Base-by-base conservation (phyloP, 768 basidiomycete genomes). In the Gautieria morchelliformis region DNA sequence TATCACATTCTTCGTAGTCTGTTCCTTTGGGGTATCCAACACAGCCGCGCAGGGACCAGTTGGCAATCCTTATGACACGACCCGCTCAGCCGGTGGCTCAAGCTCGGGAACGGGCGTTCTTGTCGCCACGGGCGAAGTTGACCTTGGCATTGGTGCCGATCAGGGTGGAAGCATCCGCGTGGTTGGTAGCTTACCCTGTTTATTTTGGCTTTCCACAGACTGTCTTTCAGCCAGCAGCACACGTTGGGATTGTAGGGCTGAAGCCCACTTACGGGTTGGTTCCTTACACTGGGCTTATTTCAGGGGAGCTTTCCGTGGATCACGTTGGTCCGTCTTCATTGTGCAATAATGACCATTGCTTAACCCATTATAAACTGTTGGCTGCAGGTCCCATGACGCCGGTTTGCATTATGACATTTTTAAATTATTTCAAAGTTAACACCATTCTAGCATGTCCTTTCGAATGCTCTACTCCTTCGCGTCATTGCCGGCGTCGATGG, bases 121-220 rank as follows among this genome's bases (percentile, higher is more conserved):
- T n/a, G 64, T 78, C 7, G 73, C 70, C 0, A 61, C 65, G 4
- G 72, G 71, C 11, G 68, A 66, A 27, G 72, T 70, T 14, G 75
- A 77, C 53, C 66, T 78, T 68, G 75, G 67, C n/a, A 70, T 78
- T 32, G 77, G 77, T 1, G 75, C 72, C 11, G 75, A 78, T 59
- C 76, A 78, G 59, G 75, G 76, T 20, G 75, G 75, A 2, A 71
- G 69, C 19, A 75, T 78, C 44, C 69, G 76, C 15, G 65, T 74
- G 53, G 53, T 55, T 27, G 4, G 53, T 46, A 6, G 1, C n/a
- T 33, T 19, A 45, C 32, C 19, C 24, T 30, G 11, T 6, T 22
- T 44, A 9, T 8, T 12, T 17, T 44, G 20, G 3, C 17, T 44
- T 35, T 22, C 3, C 9, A 5, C 17, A 30, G 20, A 41, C 49